Percentiles rank a stretch among this genome's conserved stretches.
phyloP scores from a whole-genome alignment of 2,329 filamentous ascomycete species.

The Dendryphion nanum region DNA sequence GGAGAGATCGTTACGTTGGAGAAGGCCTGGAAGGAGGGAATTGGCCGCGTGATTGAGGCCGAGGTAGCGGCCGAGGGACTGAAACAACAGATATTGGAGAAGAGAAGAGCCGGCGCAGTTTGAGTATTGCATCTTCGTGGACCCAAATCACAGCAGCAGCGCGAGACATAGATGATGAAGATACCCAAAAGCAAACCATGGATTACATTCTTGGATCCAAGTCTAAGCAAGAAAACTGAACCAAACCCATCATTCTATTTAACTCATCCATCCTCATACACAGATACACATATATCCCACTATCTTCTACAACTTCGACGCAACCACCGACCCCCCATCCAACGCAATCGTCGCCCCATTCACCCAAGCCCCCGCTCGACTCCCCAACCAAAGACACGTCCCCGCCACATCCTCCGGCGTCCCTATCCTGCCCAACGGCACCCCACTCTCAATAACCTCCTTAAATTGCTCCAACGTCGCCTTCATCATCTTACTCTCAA shows the following conservation, averaged over 20 bases:
- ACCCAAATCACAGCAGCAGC: too few relatives aligned
- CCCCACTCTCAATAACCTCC: conserved; percentile 56
- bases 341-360: conserved; percentile 45
- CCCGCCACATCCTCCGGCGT: conserved; percentile 68
- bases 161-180: too few relatives aligned
- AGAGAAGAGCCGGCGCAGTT: conserved; percentile 32
- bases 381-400: conserved; percentile 67
- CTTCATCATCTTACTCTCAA: conserved; percentile 72
- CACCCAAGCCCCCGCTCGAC: conserved; percentile 58
- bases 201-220: too few relatives aligned
- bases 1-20: conserved; percentile 74
- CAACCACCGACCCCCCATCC: conserved; percentile 41
- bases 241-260: too few relatives aligned
- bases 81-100: conserved; percentile 38
- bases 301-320: conserved; percentile 32
- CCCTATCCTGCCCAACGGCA: conserved; percentile 68
- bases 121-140: too few relatives aligned
- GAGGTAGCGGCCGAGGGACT: conserved; percentile 79
- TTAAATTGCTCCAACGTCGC: conserved; percentile 61
- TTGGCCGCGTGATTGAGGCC: conserved; percentile 79
- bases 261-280: too few relatives aligned
- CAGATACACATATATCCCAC: too few relatives aligned
- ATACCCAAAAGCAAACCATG: too few relatives aligned
- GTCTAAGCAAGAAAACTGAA: too few relatives aligned
- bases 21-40: conserved; percentile 73